Base-by-base conservation (phyloP, 345 rosid genomes). In the Odontarrhena argentea region DNA sequence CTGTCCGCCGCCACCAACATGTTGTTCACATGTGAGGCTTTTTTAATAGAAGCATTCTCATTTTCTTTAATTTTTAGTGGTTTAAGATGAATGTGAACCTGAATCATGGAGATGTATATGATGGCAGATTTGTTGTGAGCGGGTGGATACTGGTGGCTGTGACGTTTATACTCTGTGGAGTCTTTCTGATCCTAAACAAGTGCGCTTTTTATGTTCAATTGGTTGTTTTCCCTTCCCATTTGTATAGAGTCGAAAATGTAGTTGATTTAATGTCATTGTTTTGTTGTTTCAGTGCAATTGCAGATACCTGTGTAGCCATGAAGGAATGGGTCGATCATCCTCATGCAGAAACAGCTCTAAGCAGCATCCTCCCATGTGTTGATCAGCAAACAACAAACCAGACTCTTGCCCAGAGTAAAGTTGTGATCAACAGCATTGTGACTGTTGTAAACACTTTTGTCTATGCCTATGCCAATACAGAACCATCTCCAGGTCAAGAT, bases 241-340 rank as follows among this genome's bases (percentile, higher is more conserved):
- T 55, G 4, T 40, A 40, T 8, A 8, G 14, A 24, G 50, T 9
- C 9, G 15, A 48, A 15, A 32, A 57, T 45, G 1, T 36, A 60
- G 40, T 30, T n/a, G 7, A 26, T 1, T 15, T 42, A 57, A 22
- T 32, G 34, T 47, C 59, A 18, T 3, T 47, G 34, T 38, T 61
- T 40, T 62, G 35, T 64, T 43, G 74, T 56, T 18, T 24, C 80
- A 94, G 97, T 76, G 86, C 89, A 60, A 87, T 87, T 44, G 67
- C 99, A 3, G 97, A 94, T 68, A 84, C 95, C 7, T 94, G 99
- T 63, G 54, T 85, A 78, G 97, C 96, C 54, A 91, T 94, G 99
- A 84, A 83, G 50, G 92, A 91, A 71, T 94, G 97, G 97, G 97
- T 86, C 11, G 92, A 85, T 63, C 72, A 94, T 77, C 97, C 96